Conservation (phyloP, 2,329 filamentous ascomycete species). For the Pseudogymnoascus sp. region DNA sequence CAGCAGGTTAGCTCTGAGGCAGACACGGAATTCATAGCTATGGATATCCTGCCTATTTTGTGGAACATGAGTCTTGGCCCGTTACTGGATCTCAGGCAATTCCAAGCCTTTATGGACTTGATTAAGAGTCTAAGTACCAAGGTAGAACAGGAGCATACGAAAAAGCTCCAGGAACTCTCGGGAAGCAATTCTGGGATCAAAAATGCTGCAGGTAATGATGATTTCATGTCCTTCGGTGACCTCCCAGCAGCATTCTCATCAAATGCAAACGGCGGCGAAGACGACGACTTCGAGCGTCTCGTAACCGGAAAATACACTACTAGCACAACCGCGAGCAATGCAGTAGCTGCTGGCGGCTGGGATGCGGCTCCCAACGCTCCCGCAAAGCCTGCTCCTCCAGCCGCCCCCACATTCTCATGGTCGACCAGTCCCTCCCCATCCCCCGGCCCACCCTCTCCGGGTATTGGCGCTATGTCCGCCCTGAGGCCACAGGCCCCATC, state of each 20-base stretch:
- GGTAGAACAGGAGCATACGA: conserved; percentile 82
- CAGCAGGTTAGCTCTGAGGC: conserved; percentile 72
- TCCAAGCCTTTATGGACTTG: conserved; percentile 80
- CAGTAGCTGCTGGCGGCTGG: conserved; percentile 41
- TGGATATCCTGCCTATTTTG: conserved; percentile 80
- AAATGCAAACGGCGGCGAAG: conserved; percentile 43
- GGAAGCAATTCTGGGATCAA: conserved; percentile 45
- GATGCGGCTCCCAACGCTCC: conserved; percentile 34
- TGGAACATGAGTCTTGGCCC: conserved; percentile 92
- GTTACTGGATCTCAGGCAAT: conserved; percentile 77
- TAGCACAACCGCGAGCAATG: conserved; percentile 29
- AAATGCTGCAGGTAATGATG: conserved; percentile 47
- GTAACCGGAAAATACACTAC: conserved; percentile 63
- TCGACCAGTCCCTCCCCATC: conserved; percentile 45
- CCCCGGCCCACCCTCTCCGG: conserved; percentile 8
- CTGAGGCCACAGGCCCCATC: conserved; percentile 35
- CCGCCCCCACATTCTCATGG: conserved; percentile 53
- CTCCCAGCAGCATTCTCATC: conserved; percentile 49
- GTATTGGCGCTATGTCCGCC: conserved; percentile 19
- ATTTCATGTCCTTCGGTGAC: conserved; percentile 64
- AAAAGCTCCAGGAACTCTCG: conserved; percentile 78
- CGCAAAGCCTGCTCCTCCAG: conserved; percentile 32
- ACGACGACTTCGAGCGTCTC: conserved; percentile 78
- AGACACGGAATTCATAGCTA: conserved; percentile 84
- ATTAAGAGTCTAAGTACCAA: conserved; percentile 72